These are phyloP conservation scores for Hymenoscyphus fraxineus DNA, from an alignment of 2,329 filamentous ascomycete genomes.

Conservation along the genomic window DNA sequence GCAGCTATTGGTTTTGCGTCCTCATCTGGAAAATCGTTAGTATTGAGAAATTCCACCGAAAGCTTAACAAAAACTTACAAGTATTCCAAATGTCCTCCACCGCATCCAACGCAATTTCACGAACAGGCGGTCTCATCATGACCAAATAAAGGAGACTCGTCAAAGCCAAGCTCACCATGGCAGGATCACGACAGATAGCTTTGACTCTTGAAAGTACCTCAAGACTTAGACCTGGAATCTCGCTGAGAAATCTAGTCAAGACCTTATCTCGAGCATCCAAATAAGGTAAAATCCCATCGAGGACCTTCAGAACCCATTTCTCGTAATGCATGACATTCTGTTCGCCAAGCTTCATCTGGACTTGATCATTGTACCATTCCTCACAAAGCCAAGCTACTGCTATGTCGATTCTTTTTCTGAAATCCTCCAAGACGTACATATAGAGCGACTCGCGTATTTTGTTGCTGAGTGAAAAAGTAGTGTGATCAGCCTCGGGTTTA, in stretches of 20 bases:
- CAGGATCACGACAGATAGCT: constrained; percentile 61
- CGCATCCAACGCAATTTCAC: constrained; percentile 59
- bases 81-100: constrained; percentile 65
- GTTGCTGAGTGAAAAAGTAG: constrained; percentile 52
- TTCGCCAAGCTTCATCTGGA: constrained; percentile 44
- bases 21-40: constrained; percentile 45
- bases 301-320: constrained; percentile 72
- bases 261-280: constrained; percentile 89
- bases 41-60: constrained; percentile 16
- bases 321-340: constrained; percentile 67
- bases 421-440: constrained; percentile 86
- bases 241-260: constrained; percentile 84
- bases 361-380: constrained; percentile 92
- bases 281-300: constrained; percentile 87
- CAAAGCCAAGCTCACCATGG: constrained; percentile 58
- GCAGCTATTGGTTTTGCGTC: constrained; percentile 59
- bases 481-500: constrained; percentile 51
- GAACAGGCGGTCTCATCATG: constrained; percentile 63
- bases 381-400: constrained; percentile 94
- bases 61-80: constrained; percentile 45
- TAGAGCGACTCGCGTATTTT: constrained; percentile 78
- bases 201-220: constrained; percentile 71
- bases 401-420: constrained; percentile 81
- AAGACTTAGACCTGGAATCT: constrained; percentile 75
- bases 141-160: constrained; percentile 64